Percentiles rank a stretch among this genome's conserved stretches.
Evolutionary conservation across 2,329 filamentous ascomycete species (phyloP).

Genomic region (Metarhizium guizhouense): DNA sequence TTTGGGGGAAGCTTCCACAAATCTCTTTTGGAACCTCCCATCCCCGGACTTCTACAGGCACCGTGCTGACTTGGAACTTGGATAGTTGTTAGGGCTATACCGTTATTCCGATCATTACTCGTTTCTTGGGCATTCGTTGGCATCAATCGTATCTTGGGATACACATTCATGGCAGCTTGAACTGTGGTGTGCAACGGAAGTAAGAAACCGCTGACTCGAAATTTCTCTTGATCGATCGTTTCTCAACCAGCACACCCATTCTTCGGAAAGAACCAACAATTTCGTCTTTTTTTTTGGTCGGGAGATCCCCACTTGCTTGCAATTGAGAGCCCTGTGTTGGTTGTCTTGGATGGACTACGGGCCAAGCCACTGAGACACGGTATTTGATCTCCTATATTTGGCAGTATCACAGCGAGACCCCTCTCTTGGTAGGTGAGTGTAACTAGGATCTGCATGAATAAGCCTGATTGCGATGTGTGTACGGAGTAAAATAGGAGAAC

Average conservation of each 20-base stretch:
- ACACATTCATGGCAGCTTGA: background rate
- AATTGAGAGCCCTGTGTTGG: background rate
- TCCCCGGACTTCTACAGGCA: too few relatives aligned
- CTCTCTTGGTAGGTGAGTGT: background rate
- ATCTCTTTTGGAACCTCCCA: too few relatives aligned
- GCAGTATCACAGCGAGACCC: background rate
- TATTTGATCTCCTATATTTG: background rate
- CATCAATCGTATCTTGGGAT: background rate
- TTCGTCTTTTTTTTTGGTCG: background rate
- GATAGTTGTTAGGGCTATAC: background rate
- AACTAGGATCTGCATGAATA: background rate
- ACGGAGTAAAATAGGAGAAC: background rate
- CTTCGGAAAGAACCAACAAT: background rate
- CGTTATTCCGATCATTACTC: background rate
- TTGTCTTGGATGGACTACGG: background rate
- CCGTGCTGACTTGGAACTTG: too few relatives aligned
- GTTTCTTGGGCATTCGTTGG: background rate
- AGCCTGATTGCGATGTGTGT: background rate
- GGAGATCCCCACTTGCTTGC: background rate
- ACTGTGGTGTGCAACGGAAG: background rate
- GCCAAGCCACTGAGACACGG: conserved; percentile 1
- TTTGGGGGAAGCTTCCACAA: background rate
- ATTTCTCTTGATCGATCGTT: too few relatives aligned
- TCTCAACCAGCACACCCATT: background rate
- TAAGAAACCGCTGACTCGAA: background rate